These are phyloP conservation scores for Excoecaria cochinchinensis DNA, from an alignment of 345 rosid genomes.

Conservation along the genomic window DNA sequence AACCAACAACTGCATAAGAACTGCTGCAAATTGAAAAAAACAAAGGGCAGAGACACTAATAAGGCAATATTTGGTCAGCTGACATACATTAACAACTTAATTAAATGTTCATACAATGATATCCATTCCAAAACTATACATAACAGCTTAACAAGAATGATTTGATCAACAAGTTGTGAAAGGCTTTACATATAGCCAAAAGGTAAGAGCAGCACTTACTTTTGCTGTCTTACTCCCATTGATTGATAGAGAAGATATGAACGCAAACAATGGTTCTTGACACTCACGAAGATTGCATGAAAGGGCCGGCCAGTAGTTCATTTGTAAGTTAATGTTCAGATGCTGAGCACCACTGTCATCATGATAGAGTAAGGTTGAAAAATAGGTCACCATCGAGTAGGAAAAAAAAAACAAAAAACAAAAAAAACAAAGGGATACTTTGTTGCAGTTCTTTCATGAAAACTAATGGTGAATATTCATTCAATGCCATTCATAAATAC, in stretches of 20 bases:
- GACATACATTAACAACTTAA: neutral
- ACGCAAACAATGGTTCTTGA: slow-evolving; percentile 87
- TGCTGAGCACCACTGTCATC: slow-evolving; percentile 81
- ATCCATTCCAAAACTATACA: neutral
- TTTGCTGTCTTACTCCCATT: slow-evolving; percentile 85
- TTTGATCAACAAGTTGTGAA: neutral
- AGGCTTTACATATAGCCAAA: neutral
- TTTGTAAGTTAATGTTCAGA: slow-evolving; percentile 89
- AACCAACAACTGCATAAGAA: neutral
- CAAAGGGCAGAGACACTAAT: neutral
- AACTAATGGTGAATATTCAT: slow-evolving; percentile 3
- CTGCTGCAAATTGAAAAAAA: neutral
- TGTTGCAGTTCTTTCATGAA: neutral
- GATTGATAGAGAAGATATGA: slow-evolving; percentile 56
- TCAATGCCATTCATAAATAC: neutral
- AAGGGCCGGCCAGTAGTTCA: slow-evolving; percentile 96
- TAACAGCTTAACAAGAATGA: neutral
- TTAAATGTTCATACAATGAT: neutral
- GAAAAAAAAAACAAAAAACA: no score
- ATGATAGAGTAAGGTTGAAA: slow-evolving; percentile 1
- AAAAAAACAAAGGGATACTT: neutral
- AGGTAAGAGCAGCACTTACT: slow-evolving; percentile 39
- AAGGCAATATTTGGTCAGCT: neutral
- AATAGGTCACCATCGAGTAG: neutral
- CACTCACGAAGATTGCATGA: slow-evolving; percentile 84